Conservation (phyloP, 164 flowering plant genomes). For the Dillenia suffruticosa region DNA sequence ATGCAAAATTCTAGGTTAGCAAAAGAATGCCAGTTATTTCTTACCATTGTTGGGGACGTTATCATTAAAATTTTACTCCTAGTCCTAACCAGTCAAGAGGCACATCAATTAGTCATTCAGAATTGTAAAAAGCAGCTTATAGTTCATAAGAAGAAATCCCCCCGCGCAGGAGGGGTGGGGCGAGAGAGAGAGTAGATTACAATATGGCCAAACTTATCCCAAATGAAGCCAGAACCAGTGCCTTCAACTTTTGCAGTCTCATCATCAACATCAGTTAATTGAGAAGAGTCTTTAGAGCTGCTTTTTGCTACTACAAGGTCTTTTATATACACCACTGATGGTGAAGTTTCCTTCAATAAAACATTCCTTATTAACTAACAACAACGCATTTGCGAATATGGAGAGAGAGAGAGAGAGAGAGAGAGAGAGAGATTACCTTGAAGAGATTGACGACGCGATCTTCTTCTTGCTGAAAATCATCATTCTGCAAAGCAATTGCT, state of each 20-base stretch:
- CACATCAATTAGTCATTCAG: too few species aligned
- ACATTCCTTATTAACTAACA: not conserved
- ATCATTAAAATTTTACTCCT: too few species aligned
- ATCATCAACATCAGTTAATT: conserved; percentile 28
- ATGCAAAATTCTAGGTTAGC: too few species aligned
- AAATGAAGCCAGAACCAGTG: conserved; percentile 91
- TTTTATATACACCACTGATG: conserved; percentile 75
- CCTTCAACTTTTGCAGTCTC: conserved; percentile 77
- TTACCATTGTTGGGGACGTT: too few species aligned
- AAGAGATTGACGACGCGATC: conserved; percentile 38
- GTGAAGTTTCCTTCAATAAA: conserved; percentile 57
- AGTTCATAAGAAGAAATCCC: not conserved
- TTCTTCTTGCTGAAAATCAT: conserved; percentile 54
- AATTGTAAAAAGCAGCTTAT: not conserved
- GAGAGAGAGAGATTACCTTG: conserved; percentile 25
- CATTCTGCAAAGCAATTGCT: conserved; percentile 12
- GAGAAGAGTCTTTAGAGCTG: conserved; percentile 22
- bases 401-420: conserved; percentile 6
- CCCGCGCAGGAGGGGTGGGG: too few species aligned
- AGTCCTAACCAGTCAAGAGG: too few species aligned
- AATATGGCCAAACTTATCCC: conserved; percentile 94
- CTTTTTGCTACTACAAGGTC: conserved; percentile 49
- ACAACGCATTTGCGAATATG: not conserved
- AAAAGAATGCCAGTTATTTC: too few species aligned
- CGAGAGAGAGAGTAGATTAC: conserved; percentile 35